Conservation (phyloP, 139 green algal species). For the Picochlorum sp. region DNA sequence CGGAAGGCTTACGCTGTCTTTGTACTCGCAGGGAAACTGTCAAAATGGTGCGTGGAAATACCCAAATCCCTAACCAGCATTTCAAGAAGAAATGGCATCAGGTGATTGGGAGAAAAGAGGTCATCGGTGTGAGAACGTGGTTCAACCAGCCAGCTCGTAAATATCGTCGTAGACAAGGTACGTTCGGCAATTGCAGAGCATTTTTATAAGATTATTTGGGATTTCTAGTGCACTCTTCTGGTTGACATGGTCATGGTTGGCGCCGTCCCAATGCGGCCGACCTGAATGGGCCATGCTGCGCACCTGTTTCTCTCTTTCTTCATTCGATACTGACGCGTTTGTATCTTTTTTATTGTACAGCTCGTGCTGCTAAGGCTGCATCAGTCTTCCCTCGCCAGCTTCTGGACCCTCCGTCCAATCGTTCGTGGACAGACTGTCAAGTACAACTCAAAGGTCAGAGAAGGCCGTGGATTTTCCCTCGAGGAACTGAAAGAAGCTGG, state of each 20-base stretch:
- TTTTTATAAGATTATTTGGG: no score
- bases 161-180: constrained; percentile 64
- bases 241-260: not conserved
- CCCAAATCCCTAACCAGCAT: constrained; percentile 81
- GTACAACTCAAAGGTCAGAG: constrained; percentile 93
- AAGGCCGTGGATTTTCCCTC: constrained; percentile 92
- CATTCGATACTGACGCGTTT: not conserved
- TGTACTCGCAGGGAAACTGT: constrained; percentile 8
- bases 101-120: constrained; percentile 3
- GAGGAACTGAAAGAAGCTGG: constrained; percentile 98
- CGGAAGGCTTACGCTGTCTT: not conserved
- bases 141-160: constrained; percentile 99
- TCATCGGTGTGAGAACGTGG: constrained; percentile 82
- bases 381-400: constrained; percentile 81
- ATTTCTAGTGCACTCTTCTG: not conserved
- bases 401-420: constrained; percentile 80
- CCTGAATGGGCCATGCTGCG: not conserved
- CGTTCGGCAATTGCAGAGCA: constrained; percentile 7
- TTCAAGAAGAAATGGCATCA: constrained; percentile 89
- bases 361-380: constrained; percentile 83
- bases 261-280: not conserved
- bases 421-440: constrained; percentile 82
- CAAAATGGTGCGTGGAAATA: constrained; percentile 82
- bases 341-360: constrained; percentile 41
- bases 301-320: not conserved